Conservation (phyloP, 441 rosid genomes). For the Pelargonium citronellum region DNA sequence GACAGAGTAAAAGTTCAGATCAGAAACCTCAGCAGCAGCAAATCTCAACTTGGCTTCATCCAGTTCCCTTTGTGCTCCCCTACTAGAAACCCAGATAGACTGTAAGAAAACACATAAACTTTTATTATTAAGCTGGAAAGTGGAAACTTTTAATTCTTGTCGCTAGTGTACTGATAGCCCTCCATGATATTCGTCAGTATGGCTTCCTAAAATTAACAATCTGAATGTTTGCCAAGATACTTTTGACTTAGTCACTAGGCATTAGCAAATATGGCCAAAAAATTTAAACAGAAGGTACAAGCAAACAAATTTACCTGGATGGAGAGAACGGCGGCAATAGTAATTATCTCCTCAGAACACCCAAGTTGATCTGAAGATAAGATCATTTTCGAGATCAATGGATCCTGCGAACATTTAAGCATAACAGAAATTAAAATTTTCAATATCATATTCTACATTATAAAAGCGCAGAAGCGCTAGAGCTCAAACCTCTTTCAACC, state of each 20-base stretch:
- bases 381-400: constrained; percentile 90
- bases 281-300: background rate
- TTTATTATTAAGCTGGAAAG: background rate
- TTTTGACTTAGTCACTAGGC: background rate
- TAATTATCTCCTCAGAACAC: constrained; percentile 84
- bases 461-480: background rate
- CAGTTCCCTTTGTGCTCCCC: constrained; percentile 73
- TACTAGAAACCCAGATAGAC: constrained; percentile 84
- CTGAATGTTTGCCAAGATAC: background rate
- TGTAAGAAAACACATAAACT: constrained; percentile 30
- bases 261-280: background rate
- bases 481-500: background rate
- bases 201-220: background rate
- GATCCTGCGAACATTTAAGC: constrained; percentile 48
- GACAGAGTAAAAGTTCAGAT: constrained; percentile 1
- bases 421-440: constrained; percentile 3
- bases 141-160: background rate
- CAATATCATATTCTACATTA: background rate
- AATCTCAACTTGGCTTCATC: constrained; percentile 92
- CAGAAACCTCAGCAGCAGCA: constrained; percentile 90
- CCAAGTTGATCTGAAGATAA: constrained; percentile 83
- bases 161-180: background rate
- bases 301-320: constrained; percentile 49
- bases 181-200: background rate
- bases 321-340: constrained; percentile 81